Base-by-base conservation (phyloP, 345 rosid species). In the Populus deltoides region DNA sequence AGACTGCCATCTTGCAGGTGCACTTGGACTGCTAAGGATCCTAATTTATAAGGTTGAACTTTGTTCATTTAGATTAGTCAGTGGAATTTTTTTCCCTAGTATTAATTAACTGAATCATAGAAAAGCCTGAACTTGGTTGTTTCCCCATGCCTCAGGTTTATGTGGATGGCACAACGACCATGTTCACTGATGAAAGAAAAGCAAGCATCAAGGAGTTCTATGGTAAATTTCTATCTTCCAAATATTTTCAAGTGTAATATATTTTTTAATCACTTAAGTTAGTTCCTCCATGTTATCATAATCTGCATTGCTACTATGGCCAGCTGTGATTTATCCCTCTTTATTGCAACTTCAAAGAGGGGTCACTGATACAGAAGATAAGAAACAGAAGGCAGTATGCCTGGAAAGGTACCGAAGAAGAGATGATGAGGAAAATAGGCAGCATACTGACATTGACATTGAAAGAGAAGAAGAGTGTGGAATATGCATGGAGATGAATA, bases 121-220 rank as follows among this genome's bases (percentile, higher is more conserved):
- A 66, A 38, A 62, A 18, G 16, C 36, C 71, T 74, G 67, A 78
- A 66, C 62, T 53, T 17, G n/a, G 3, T 22, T 35, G 24, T 77
- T 20, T n/a, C 31, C n/a, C 31, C 61, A 38, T 74, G 7, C 66
- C 70, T 11, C 80, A 91, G 94, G 91, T 88, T 63, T 90, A 90
- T 84, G 94, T 82, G 61, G 94, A 90, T 84, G 94, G 94, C 53
- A 90, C 89, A 8, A 86, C 93, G 20, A 90, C 98, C 17, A 89
- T 94, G 96, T 89, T 95, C 35, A 91, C 90, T 75, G 82, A 91
- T 72, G 97, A 92, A 82, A 89, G 97, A 84, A 91, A 88, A 86
- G 97, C 97, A 18, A 94, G 93, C 74, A 80, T 94, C 38, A 82
- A 86, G 78, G 96, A 91, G 74, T 91, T 91, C 80, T 91, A 90